Conservation (phyloP, 495 filamentous ascomycete species). For the Antarctomyces pellizariae region DNA sequence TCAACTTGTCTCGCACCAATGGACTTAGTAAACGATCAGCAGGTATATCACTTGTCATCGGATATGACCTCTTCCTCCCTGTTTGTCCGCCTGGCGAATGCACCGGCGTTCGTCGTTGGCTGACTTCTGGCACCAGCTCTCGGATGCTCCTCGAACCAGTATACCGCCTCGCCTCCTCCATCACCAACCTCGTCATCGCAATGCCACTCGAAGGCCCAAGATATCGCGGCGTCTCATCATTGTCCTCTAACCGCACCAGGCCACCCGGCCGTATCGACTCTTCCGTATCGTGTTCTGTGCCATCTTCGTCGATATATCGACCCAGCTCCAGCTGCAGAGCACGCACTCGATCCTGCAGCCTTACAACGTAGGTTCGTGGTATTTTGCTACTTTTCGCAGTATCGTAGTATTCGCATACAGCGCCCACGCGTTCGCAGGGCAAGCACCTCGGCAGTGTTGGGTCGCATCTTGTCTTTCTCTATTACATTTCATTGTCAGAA, state of each 20-base stretch:
- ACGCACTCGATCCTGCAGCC: conserved; percentile 61
- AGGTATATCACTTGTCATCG: conserved; percentile 51
- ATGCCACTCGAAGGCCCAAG: conserved; percentile 84
- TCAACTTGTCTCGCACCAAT: conserved; percentile 41
- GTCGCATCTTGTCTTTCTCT: conserved; percentile 91
- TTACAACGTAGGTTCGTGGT: conserved; percentile 67
- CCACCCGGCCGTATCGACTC: conserved; percentile 64
- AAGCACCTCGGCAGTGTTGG: conserved; percentile 70
- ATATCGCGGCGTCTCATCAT: conserved; percentile 62
- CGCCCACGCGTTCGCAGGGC: conserved; percentile 79
- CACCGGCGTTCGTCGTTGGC: conserved; percentile 6
- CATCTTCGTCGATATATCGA: conserved; percentile 36
- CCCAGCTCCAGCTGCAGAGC: conserved; percentile 50
- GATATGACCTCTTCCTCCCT: conserved; percentile 32
- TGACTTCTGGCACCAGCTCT: conserved; percentile 56
- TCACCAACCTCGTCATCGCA: conserved; percentile 76
- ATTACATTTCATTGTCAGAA: conserved; percentile 4
- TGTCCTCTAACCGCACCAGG: conserved; percentile 54
- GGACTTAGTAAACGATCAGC: conserved; percentile 43
- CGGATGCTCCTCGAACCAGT: conserved; percentile 67
- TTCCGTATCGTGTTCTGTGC: conserved; percentile 43
- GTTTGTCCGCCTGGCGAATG: conserved; percentile 18
- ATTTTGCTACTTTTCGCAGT: conserved; percentile 55
- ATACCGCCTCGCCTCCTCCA: conserved; percentile 81
- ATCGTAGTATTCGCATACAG: conserved; percentile 83